Evolutionary conservation across 2,329 filamentous ascomycete species (phyloP), one percentile per base, ranked within the genome.

Genomic region (Ceratocystis papillata): DNA sequence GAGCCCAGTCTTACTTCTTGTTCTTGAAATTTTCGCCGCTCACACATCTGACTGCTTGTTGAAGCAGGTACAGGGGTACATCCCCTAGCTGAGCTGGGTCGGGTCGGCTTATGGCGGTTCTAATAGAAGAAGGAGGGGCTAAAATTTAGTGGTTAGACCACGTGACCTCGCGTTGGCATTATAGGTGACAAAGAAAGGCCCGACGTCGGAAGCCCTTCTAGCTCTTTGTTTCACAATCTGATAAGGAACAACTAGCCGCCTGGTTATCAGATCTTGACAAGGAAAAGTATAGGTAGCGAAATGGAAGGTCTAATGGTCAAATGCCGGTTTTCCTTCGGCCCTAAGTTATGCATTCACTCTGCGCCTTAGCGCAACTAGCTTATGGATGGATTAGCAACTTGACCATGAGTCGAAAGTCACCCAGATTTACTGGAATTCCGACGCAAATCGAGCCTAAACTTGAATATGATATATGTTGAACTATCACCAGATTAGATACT

Each of bases 51-150:
- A 33, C 53, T 30, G 53, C 25, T 22, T 30, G 53, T 28, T 30
- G 53, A 30, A 57, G 25, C 53, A 57, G 28, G 53, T 22, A 57
- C 53, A 57, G 53, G 53, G 53, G 28, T 57, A 15, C 53, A n/a
- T 30, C 17, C 17, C 22, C 12, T 8, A 7, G 22, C 28, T 30
- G 22, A 12, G 10, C 37, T 33, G 30, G 37, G 37, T 12, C 10
- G 3, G 25, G 15, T n/a, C 53, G 53, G 53, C 53, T 57, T 57
- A 6, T 10, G 53, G 7, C 53, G 53, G 53, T 6, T 30, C 6
- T 22, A 57, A n/a, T 15, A 33, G 53, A n/a, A 6, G 48, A 25
- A 53, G 53, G 53, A 57, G 25, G 53, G 12, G 53, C 22, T 57
- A 30, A 41, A 10, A 10, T 12, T 50, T 50, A 3, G 48, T 57